Evolutionary conservation across 2,329 filamentous ascomycete species (phyloP).

Genomic region (Sarocladiaceae sp.): DNA sequence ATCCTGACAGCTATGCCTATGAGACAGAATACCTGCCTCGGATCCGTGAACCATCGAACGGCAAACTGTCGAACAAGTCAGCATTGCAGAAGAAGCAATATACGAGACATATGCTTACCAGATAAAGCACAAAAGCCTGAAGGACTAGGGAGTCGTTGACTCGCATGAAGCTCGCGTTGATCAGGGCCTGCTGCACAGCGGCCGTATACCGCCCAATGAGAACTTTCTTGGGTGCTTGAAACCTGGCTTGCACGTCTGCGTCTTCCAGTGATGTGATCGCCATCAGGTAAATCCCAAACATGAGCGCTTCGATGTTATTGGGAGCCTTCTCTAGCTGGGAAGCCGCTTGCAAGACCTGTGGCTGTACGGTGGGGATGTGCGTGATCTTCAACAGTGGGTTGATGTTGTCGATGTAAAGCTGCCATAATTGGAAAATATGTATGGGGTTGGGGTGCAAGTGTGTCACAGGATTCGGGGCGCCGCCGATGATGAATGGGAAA

Average conservation of each 20-base stretch:
- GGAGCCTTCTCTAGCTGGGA: slow-evolving; percentile 47
- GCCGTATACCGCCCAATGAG: slow-evolving; percentile 48
- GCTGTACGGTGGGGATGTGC: slow-evolving; percentile 59
- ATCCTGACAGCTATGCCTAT: slow-evolving; percentile 61
- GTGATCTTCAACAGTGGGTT: slow-evolving; percentile 63
- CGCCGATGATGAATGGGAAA: slow-evolving; percentile 51
- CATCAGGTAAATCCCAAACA: slow-evolving; percentile 60
- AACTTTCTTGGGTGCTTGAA: slow-evolving; percentile 45
- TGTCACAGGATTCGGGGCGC: slow-evolving; percentile 34
- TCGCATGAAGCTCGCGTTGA: slow-evolving; percentile 61
- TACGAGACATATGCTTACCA: slow-evolving; percentile 38
- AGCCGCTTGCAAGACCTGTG: slow-evolving; percentile 56
- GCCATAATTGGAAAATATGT: slow-evolving; percentile 61
- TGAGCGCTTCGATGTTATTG: slow-evolving; percentile 55
- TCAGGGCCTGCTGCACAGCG: slow-evolving; percentile 57
- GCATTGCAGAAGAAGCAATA: not conserved
- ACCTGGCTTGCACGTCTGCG: slow-evolving; percentile 45
- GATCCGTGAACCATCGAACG: slow-evolving; percentile 54
- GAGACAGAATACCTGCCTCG: slow-evolving; percentile 40
- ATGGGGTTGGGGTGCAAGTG: slow-evolving; percentile 47
- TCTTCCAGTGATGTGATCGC: slow-evolving; percentile 54
- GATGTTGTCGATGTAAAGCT: slow-evolving; percentile 63
- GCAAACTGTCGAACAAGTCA: slow-evolving; percentile 23
- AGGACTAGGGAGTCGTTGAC: slow-evolving; percentile 58
- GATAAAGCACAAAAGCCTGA: slow-evolving; percentile 61